Evolutionary conservation across 2,329 filamentous ascomycete species (phyloP), one percentile per base, ranked within the genome.

Genomic region (Ceratocystis eucalypticola): DNA sequence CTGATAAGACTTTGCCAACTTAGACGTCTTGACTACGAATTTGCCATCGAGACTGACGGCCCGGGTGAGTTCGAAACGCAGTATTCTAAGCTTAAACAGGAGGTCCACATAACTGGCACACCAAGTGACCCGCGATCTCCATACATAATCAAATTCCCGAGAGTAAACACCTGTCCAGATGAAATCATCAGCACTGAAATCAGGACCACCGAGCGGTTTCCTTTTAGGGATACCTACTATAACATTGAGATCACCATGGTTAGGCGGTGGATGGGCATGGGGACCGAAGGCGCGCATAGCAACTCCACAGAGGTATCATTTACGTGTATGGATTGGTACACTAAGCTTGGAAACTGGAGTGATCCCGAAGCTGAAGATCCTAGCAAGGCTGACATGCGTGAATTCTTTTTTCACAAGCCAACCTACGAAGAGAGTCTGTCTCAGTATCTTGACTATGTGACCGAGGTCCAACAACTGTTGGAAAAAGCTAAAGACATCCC

Each of bases 401-500:
- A 59, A n/a, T 2, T 59, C 3, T 59, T 59, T 28, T 20, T 59
- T 59, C 53, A 59, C 22, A 25, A 25, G 28, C 28, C 53, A n/a
- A 37, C 53, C 25, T 59, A 59, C 53, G 53, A 59, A 33, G 53
- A 59, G 53, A 59, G 53, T 22, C 12, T 59, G 1, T 59, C 53
- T 59, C 53, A 59, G 53, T 59, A 59, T 25, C 28, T 59, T 8
- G 53, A 59, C 28, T 25, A 59, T 8, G 53, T 33, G 15, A 59
- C 53, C 3, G 53, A 59, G 28, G 28, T 59, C 33, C 53, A 59
- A 37, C 28, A 33, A 25, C 53, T 59, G 8, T 17, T 59, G 28
- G 53, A 59, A 25, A 59, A 59, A 33, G 53, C 53, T 10, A 59
- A 59, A 59, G 53, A 59, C 53, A 33, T 59, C 25, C 53, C 53